Evolutionary conservation across 176 grass and related monocot genomes (phyloP).

Genomic region (Avena sativa): DNA sequence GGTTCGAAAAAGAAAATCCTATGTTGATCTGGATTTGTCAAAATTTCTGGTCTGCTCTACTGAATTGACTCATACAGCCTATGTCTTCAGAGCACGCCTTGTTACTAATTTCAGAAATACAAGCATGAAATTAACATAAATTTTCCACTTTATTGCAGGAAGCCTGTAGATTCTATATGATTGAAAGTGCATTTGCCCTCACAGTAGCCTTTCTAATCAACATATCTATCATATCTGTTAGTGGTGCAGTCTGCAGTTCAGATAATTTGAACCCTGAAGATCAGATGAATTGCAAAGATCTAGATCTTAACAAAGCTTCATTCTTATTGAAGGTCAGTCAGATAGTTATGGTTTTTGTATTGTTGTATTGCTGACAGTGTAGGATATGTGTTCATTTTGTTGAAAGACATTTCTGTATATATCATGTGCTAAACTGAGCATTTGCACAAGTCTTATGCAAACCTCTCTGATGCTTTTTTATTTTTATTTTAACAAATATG

Average conservation of each 20-base stretch:
- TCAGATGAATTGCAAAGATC: conserved; percentile 72
- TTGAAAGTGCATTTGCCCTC: conserved; percentile 98
- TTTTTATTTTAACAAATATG: conserved; percentile 9
- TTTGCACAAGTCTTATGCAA: neutral
- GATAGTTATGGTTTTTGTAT: conserved; percentile 20
- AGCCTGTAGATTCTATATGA: conserved; percentile 88
- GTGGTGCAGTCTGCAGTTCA: conserved; percentile 87
- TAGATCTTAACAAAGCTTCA: conserved; percentile 97
- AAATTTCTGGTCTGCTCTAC: neutral
- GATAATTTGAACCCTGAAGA: conserved; percentile 75
- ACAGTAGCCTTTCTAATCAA: conserved; percentile 95
- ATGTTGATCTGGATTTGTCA: neutral
- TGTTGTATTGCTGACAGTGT: neutral
- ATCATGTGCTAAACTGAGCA: neutral
- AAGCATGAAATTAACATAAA: conserved; percentile 3
- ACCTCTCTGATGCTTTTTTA: neutral
- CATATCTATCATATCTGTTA: conserved; percentile 95
- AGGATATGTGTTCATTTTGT: conserved; percentile 1
- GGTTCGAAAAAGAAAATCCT: neutral
- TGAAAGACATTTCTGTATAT: neutral
- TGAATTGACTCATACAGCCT: neutral
- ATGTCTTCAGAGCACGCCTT: conserved; percentile 3
- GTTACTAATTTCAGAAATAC: conserved; percentile 4
- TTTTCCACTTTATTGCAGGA: conserved; percentile 70
- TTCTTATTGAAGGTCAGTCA: conserved; percentile 86